A percentile compares a stretch with the other conserved stretches of the same genome.
Evolutionary conservation across 164 flowering plant species (phyloP).

Genomic region (Euptelea pleiosperma): DNA sequence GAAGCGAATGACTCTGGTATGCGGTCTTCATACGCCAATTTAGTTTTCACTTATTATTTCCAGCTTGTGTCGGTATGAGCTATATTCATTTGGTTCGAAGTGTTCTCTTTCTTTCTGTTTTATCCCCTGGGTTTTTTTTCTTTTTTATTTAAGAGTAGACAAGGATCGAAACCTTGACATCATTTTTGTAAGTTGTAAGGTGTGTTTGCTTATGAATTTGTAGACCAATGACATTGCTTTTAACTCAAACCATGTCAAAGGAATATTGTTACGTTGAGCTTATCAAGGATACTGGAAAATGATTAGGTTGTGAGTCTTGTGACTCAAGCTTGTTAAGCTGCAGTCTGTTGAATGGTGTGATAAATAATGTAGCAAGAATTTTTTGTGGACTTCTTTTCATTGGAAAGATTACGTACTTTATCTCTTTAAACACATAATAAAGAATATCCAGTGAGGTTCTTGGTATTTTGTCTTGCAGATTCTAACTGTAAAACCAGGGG

Average conservation of each 20-base stretch:
- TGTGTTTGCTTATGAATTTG: no score
- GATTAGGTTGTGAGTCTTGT: no score
- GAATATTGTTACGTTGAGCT: no score
- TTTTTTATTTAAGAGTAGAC: background rate
- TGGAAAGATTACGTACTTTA: background rate
- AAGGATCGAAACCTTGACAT: background rate
- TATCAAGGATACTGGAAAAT: no score
- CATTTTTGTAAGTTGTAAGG: no score
- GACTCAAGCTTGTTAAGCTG: no score
- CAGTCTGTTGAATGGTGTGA: no score
- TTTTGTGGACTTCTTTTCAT: background rate
- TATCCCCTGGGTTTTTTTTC: background rate
- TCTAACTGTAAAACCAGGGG: constrained; percentile 75
- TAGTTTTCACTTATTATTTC: background rate
- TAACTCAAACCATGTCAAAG: no score
- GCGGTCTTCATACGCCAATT: constrained; percentile 4
- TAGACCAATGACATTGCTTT: no score
- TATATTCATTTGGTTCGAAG: background rate
- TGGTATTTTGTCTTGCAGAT: constrained; percentile 43
- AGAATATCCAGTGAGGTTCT: constrained; percentile 8
- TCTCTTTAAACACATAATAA: background rate
- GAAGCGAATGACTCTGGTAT: constrained; percentile 85
- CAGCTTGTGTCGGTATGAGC: background rate
- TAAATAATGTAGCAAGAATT: no score
- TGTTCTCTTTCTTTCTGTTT: background rate